These are phyloP conservation scores for Haberlea rhodopensis DNA, from an alignment of 257 asterid genomes.

Conservation along the genomic window DNA sequence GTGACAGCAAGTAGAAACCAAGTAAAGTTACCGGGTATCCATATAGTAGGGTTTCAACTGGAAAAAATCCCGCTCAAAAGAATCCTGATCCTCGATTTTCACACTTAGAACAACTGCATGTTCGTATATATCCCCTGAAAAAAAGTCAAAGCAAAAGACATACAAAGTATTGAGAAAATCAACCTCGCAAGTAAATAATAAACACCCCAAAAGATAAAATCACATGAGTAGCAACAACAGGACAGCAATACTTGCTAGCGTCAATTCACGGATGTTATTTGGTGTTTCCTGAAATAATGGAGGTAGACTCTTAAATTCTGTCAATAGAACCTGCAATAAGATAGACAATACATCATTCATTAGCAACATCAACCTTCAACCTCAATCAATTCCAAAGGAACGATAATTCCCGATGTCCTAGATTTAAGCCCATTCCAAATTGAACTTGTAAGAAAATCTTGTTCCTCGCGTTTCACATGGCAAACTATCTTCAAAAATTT, in stretches of 20 bases:
- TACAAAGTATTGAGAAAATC: neutral
- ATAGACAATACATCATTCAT: neutral
- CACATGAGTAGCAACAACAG: slow-evolving; percentile 11
- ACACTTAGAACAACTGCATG: slow-evolving; percentile 87
- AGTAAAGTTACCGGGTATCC: slow-evolving; percentile 80
- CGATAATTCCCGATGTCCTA: neutral
- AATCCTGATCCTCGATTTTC: slow-evolving; percentile 84
- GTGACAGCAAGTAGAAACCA: neutral
- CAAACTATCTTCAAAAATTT: neutral
- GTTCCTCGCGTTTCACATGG: neutral
- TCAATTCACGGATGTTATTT: slow-evolving; percentile 45
- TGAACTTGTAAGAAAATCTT: neutral
- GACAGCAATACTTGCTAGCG: slow-evolving; percentile 50
- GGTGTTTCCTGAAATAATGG: slow-evolving; percentile 55
- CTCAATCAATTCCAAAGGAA: neutral
- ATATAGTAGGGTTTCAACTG: slow-evolving; percentile 94
- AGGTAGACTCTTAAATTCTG: slow-evolving; percentile 57
- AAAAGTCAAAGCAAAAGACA: slow-evolving; percentile 22
- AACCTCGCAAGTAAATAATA: neutral
- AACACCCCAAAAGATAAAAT: slow-evolving; percentile 8
- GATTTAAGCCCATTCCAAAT: neutral
- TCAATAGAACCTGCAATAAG: slow-evolving; percentile 42
- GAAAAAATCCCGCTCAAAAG: slow-evolving; percentile 92
- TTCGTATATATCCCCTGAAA: slow-evolving; percentile 81
- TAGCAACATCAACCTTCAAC: neutral